Conservation (phyloP, 768 basidiomycete genomes). For the Agrocybe praecox region DNA sequence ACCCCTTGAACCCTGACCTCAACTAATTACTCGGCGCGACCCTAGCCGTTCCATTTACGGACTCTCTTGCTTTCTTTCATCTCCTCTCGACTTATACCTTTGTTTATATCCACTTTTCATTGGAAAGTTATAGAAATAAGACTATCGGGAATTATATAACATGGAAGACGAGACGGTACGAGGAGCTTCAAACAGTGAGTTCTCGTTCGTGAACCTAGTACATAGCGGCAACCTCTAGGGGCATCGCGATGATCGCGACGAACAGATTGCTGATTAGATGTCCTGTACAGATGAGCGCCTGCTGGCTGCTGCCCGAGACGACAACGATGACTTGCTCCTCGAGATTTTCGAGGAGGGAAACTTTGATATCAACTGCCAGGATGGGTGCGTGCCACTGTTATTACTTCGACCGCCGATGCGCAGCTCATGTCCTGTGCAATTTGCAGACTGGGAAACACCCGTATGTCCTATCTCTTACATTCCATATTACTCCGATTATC, state of each 20-base stretch:
- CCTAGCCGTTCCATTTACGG: background rate
- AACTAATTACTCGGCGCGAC: background rate
- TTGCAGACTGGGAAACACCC: constrained; percentile 73
- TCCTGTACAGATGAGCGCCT: constrained; percentile 62
- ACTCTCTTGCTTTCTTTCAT: background rate
- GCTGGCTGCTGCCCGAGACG: constrained; percentile 70
- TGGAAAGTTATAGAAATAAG: background rate
- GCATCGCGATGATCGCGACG: too few relatives aligned
- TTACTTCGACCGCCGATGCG: background rate
- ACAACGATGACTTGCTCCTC: constrained; percentile 69
- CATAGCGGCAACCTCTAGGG: too few relatives aligned
- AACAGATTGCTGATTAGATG: background rate
- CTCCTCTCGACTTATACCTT: too few relatives aligned
- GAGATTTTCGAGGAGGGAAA: constrained; percentile 57
- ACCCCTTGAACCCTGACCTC: background rate
- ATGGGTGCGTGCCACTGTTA: constrained; percentile 58
- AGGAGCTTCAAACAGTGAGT: constrained; percentile 20
- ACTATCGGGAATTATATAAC: constrained; percentile 5
- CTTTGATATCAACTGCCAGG: constrained; percentile 76
- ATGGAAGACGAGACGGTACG: background rate
- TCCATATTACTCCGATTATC: constrained; percentile 7
- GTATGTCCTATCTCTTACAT: constrained; percentile 39
- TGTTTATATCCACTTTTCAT: background rate
- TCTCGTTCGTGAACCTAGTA: background rate
- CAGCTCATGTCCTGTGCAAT: background rate